Evolutionary conservation across 202 grass and related monocot genomes (phyloP), one percentile per base, ranked within the genome.

Genomic region (Zoysia matrella): DNA sequence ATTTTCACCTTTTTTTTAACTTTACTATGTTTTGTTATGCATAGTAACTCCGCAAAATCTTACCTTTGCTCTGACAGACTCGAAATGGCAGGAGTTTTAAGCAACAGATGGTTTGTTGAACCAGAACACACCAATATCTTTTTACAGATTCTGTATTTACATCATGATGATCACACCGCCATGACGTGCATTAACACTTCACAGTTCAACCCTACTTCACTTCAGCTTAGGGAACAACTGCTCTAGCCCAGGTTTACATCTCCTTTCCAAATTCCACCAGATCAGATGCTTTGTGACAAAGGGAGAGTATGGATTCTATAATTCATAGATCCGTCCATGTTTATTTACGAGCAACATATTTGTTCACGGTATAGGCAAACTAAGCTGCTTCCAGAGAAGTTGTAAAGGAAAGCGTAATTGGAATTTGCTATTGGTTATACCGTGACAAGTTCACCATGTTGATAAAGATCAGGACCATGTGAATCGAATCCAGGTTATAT

Each of bases 341-440:
- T 78, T 83, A 83, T 47, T 73, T 71, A 48, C 86, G 84, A 55
- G 6, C 60, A 7, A 67, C 49, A n/a, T 44, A 71, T 82, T 69
- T 88, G 58, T 75, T 60, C 49, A 30, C 81, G 47, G 65, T 22
- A 22, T 60, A 60, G 89, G 89, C 78, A 94, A 86, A 68, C 82
- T 92, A 64, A 94, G 89, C 92, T 94, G 89, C 60, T 22, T 77
- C 83, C 85, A 88, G 40, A 79, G 0, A 80, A 73, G 65, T 77
- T 47, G 36, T 10, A 44, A 80, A 63, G 77, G 57, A 8, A 55
- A 65, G 7, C 46, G 71, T 69, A 58, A 60, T 60, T 46, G n/a
- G 65, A 50, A 45, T 40, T 67, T 15, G 12, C 22, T 22, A 7
- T 48, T 42, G 71, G 4, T 80, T 71, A 80, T 50, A 60, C 18